Base-by-base conservation (phyloP, 495 filamentous ascomycete species). In the Trichoderma orchidacearum region DNA sequence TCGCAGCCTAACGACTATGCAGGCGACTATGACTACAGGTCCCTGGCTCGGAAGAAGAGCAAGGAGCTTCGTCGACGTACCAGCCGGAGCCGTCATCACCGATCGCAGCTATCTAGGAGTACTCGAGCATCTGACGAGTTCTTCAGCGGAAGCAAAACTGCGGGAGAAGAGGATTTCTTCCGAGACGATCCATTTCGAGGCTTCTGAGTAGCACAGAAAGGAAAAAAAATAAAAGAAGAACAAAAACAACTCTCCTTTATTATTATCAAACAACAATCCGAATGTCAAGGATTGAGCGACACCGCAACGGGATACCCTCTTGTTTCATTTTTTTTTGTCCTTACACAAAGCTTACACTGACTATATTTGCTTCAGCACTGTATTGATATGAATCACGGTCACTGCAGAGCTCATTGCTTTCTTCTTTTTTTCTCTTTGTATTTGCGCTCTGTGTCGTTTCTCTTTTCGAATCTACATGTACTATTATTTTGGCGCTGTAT, bases 71-170 rank as follows among this genome's bases (percentile, higher is more conserved):
- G 77, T 15, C 70, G 78, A 13, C 69, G 71, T 34, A 67, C 70
- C n/a, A 77, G 74, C 58, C 72, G 77, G 1, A 74, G 74, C 52
- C 66, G 74, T n/a, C 72, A 75, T 50, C 68, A 74, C 17, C 75
- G 78, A 54, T 73, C 71, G 67, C 71, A 70, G 38, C 62, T 64
- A 34, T 79, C 74, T 59, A 70, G 74, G 52, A 69, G 72, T 41
- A 72, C 71, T 0, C 66, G 68, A 12, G 69, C 62, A 13, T 74
- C 72, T 0, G 71, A 74, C 32, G 70, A 72, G 1, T 61, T 68
- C 35, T 66, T 66, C 56, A 17, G 60, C 7, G 63, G 65, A 11
- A 69, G 65, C 23, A 58, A 63, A 52, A 60, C 55, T 1, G 65
- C 59, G 5, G 64, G 56, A 5, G 74, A 77, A 51, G 74, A 78